phyloP scores from a whole-genome alignment of 129 eudicot genomes.

The Deinandra increscens region DNA sequence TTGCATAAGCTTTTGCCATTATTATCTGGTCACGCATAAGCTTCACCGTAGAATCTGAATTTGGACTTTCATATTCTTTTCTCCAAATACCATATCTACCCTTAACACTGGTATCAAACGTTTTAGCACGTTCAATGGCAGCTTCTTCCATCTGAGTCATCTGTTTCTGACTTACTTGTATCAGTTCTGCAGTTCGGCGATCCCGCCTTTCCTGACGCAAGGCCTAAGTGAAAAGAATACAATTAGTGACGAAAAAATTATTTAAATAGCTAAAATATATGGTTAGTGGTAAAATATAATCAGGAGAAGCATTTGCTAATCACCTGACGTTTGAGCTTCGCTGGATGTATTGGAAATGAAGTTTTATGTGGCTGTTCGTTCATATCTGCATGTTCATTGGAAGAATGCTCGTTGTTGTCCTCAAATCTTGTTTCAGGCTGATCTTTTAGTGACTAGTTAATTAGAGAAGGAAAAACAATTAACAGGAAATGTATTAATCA shows the following conservation, averaged over 20 bases:
- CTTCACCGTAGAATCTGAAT: conserved; percentile 83
- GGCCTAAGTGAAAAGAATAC: conserved; percentile 42
- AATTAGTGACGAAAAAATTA: neutral
- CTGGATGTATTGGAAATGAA: conserved; percentile 51
- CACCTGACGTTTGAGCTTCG: conserved; percentile 81
- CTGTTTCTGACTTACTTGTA: conserved; percentile 53
- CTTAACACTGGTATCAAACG: conserved; percentile 63
- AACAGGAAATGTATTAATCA: neutral
- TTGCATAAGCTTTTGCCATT: conserved; percentile 96
- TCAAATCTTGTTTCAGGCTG: conserved; percentile 31
- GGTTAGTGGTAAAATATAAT: neutral
- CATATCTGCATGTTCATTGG: conserved; percentile 32
- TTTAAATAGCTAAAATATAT: neutral
- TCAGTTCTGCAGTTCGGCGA: conserved; percentile 63
- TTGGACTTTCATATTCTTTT: conserved; percentile 85
- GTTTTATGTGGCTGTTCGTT: conserved; percentile 34
- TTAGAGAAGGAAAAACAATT: neutral
- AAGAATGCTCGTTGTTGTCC: conserved; percentile 25
- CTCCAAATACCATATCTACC: conserved; percentile 94
- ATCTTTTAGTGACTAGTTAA: conserved; percentile 41
- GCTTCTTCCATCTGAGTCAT: conserved; percentile 71
- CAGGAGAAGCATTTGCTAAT: conserved; percentile 8
- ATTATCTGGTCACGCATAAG: conserved; percentile 97
- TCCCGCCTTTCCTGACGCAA: conserved; percentile 82
- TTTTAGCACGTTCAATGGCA: conserved; percentile 69